A percentile compares a stretch with the other conserved stretches of the same genome.
Conservation (phyloP, 2,329 filamentous ascomycete genomes). For the Calonectria hawksworthii region DNA sequence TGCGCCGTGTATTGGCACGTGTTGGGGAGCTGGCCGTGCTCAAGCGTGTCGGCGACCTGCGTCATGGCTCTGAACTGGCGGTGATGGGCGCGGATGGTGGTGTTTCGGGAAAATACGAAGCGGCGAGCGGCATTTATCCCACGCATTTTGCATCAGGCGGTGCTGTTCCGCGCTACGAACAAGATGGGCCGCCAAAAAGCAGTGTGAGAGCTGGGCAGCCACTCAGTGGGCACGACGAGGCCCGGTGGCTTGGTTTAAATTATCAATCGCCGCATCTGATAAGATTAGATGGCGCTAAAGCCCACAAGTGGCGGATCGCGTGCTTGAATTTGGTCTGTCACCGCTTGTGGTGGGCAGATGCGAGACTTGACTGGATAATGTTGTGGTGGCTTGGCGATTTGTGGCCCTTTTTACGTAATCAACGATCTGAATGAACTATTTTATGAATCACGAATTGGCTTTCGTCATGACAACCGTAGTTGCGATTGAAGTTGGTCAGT, state of each 20-base stretch:
- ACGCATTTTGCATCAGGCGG: background rate
- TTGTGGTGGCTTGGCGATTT: background rate
- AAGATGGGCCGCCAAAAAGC: background rate
- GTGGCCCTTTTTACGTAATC: background rate
- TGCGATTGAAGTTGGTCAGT: background rate
- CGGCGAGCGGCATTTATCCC: slow-evolving; percentile 10
- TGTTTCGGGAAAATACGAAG: background rate
- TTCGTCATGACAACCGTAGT: background rate
- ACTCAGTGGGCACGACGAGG: background rate
- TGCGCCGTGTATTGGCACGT: slow-evolving; percentile 25
- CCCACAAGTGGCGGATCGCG: slow-evolving; percentile 1
- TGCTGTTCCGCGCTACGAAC: background rate
- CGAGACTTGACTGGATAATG: background rate
- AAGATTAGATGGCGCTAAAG: slow-evolving; percentile 16
- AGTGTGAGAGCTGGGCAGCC: background rate
- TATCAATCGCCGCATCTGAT: slow-evolving; percentile 8
- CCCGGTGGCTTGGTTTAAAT: slow-evolving; percentile 11
- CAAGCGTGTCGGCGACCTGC: background rate
- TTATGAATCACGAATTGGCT: background rate
- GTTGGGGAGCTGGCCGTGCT: slow-evolving; percentile 15
- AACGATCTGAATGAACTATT: background rate
- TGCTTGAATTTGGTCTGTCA: background rate
- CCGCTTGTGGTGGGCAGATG: background rate
- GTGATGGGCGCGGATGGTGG: background rate
- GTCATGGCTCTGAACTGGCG: slow-evolving; percentile 2